A percentile compares a stretch with the other conserved stretches of the same genome.
phyloP scores from a whole-genome alignment of 2,329 filamentous ascomycete species.

The Aspergillus viridinutans region DNA sequence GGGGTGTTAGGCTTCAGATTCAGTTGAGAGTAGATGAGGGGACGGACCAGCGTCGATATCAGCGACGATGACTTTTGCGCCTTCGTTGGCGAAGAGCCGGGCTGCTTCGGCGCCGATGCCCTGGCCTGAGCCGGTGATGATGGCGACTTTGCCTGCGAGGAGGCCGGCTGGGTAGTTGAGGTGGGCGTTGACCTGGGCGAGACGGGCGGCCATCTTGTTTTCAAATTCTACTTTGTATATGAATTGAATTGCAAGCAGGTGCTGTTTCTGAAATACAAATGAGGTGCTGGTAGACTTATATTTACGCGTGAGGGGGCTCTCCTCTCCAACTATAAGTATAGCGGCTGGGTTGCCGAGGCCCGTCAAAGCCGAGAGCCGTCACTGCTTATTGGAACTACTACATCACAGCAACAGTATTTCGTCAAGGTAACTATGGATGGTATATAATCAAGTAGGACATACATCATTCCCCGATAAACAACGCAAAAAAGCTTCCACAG shows the following conservation, averaged over 20 bases:
- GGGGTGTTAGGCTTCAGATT: conserved; percentile 1
- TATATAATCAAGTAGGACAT: conserved; percentile 15
- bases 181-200: conserved; percentile 70
- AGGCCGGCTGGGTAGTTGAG: conserved; percentile 79
- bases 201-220: conserved; percentile 47
- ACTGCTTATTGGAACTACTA: not conserved
- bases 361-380: conserved; percentile 5
- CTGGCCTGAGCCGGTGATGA: conserved; percentile 81
- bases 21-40: not conserved
- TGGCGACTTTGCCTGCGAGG: conserved; percentile 74
- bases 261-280: not conserved
- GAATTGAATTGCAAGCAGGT: not conserved
- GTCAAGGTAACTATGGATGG: too few species aligned
- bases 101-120: conserved; percentile 85
- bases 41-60: conserved; percentile 72
- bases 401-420: too few species aligned
- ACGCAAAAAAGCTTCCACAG: conserved; percentile 25
- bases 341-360: conserved; percentile 9
- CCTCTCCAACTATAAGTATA: conserved; percentile 4
- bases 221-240: not conserved
- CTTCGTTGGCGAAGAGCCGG: conserved; percentile 78
- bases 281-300: conserved; percentile 5
- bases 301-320: conserved; percentile 3
- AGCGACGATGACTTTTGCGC: conserved; percentile 75
- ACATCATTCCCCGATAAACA: conserved; percentile 23